Evolutionary conservation across 2,329 filamentous ascomycete genomes (phyloP).

Genomic region (Pleurostoma richardsiae): DNA sequence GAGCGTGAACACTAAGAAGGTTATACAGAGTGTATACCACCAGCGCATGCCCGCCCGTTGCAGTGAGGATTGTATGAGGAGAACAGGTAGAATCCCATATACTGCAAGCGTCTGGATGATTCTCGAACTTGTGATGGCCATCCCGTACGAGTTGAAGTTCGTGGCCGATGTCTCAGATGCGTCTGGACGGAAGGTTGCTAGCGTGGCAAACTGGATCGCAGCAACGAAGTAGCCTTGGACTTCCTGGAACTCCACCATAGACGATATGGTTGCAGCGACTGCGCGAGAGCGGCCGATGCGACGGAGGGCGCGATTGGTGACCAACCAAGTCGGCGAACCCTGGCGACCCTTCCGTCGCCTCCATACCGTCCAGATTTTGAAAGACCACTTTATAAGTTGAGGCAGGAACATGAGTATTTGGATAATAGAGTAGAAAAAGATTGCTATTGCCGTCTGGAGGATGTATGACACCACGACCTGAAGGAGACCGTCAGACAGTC

Average conservation of each 20-base stretch:
- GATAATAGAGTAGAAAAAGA: slow-evolving; percentile 6
- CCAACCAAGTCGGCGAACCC: slow-evolving; percentile 2
- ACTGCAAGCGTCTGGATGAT: slow-evolving; percentile 9
- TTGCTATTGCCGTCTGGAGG: slow-evolving; percentile 6
- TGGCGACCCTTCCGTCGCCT: background rate
- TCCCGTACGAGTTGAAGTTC: slow-evolving; percentile 9
- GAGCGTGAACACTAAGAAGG: slow-evolving; percentile 8
- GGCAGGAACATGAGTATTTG: slow-evolving; percentile 5
- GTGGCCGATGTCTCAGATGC: slow-evolving; percentile 2
- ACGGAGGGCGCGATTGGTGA: slow-evolving; percentile 2
- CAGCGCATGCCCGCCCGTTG: slow-evolving; percentile 15
- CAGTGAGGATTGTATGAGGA: slow-evolving; percentile 14
- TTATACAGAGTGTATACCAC: slow-evolving; percentile 15
- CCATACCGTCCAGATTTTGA: slow-evolving; percentile 1
- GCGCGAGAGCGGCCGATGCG: slow-evolving; percentile 7
- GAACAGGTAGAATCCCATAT: slow-evolving; percentile 9
- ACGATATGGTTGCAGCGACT: slow-evolving; percentile 9
- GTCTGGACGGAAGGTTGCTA: slow-evolving; percentile 10
- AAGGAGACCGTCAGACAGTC: background rate
- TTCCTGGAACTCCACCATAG: slow-evolving; percentile 18
- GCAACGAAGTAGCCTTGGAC: slow-evolving; percentile 15
- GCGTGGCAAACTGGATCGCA: slow-evolving; percentile 15
- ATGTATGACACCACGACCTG: slow-evolving; percentile 8
- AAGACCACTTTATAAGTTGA: slow-evolving; percentile 2
- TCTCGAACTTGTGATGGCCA: slow-evolving; percentile 11